Base-by-base conservation (phyloP, 768 basidiomycete species). In the Amanita exitialis region DNA sequence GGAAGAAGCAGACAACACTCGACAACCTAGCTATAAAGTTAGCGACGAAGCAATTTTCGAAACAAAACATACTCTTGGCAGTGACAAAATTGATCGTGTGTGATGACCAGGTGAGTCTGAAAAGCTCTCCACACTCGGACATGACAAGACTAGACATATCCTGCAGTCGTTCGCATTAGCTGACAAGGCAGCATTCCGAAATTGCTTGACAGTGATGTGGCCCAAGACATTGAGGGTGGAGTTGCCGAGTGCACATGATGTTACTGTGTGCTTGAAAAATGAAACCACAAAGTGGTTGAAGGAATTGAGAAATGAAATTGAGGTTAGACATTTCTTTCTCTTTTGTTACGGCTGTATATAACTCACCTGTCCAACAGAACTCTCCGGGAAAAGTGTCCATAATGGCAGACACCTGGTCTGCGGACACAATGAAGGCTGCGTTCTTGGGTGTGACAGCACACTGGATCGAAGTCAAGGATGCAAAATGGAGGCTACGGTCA, bases 181-280 rank as follows among this genome's bases (percentile, higher is more conserved):
- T 10, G 46, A 54, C 23, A 60, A 58, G 7, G 8, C 45, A 4
- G n/a, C 45, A 2, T 61, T 60, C 53, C 30, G 53, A 12, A 61
- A 60, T 36, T 48, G 45, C 20, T 23, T 60, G 0, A 53, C 60
- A 3, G 48, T 50, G 39, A 57, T 60, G 56, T n/a, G 51, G 3
- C 59, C 59, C 23, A 23, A 20, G 9, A 44, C 58, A 4, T 49
- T 16, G 1, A 37, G 12, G 3, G 18, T 32, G 9, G 56, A 60
- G 18, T 39, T 60, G 18, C 58, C 59, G 8, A 43, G 44, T 10
- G 39, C 48, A 2, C 56, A 59, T 15, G 35, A 60, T 23, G 47
- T 60, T 12, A 43, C 39, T 4, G 35, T 12, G 4, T 57, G 51
- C 28, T 32, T 60, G 20, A 56, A 60, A n/a, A 59, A 60, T 18